A percentile compares a stretch with the other conserved stretches of the same genome.
phyloP scores from a whole-genome alignment of 2,329 filamentous ascomycete species.

The Biscogniauxia sp. region DNA sequence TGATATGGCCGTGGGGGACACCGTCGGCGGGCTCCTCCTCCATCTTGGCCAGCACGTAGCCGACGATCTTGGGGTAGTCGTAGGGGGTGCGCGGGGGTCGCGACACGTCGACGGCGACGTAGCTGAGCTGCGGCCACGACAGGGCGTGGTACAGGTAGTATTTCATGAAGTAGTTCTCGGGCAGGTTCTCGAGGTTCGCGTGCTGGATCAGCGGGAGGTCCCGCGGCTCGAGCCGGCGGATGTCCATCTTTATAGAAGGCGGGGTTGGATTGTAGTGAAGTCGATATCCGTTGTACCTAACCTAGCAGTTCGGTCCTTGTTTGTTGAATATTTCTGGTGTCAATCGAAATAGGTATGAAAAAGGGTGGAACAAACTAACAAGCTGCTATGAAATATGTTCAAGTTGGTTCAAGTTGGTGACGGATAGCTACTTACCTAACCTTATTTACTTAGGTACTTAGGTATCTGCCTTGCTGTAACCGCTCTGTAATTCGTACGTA shows the following conservation, averaged over 20 bases:
- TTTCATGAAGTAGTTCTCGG: conserved; percentile 99
- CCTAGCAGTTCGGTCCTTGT: no score
- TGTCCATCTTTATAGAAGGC: conserved; percentile 63
- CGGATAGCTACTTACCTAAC: no score
- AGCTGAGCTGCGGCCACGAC: conserved; percentile 96
- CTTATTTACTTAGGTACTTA: no score
- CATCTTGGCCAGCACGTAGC: conserved; percentile 99
- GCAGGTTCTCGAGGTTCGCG: conserved; percentile 97
- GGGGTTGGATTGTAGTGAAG: no score
- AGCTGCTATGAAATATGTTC: no score
- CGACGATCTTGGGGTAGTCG: conserved; percentile 95
- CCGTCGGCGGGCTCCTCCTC: conserved; percentile 95
- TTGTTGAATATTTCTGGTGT: no score
- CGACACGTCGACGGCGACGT: conserved; percentile 90
- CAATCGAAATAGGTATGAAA: no score
- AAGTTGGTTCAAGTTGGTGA: no score
- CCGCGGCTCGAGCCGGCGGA: conserved; percentile 77
- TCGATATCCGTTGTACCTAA: no score
- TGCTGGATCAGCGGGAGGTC: conserved; percentile 93
- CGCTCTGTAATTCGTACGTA: neutral
- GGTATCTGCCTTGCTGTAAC: no score
- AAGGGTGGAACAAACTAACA: no score
- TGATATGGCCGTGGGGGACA: conserved; percentile 93
- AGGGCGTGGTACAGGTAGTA: conserved; percentile 99
- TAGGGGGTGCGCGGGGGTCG: conserved; percentile 74